These are phyloP conservation scores for Phytophthora uliginosa DNA, from an alignment of 352 stramenopile genomes.

Conservation along the genomic window DNA sequence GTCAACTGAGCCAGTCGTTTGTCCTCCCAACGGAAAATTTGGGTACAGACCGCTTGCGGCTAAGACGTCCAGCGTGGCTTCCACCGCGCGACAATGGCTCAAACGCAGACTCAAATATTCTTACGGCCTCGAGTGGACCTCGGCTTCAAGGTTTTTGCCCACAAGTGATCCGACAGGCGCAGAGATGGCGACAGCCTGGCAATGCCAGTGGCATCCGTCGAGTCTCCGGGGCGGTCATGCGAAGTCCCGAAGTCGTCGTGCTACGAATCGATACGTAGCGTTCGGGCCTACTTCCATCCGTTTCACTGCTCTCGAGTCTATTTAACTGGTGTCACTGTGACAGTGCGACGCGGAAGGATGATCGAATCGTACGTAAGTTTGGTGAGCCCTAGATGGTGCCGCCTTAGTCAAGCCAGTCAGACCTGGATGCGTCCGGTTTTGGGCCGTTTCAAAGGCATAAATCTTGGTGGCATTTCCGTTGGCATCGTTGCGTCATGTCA, in stretches of 20 bases:
- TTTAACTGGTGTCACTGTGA: too few species aligned
- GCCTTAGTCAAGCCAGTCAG: not conserved
- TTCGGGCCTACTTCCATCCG: not conserved
- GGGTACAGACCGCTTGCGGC: constrained; percentile 6
- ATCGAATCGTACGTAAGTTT: not conserved
- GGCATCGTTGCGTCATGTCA: not conserved
- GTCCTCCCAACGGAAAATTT: constrained; percentile 15
- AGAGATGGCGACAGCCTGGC: constrained; percentile 7
- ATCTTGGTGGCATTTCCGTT: not conserved
- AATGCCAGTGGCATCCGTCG: not conserved
- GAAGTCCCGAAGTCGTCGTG: not conserved
- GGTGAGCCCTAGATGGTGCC: not conserved
- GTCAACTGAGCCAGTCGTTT: constrained; percentile 6
- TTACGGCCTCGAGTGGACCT: not conserved
- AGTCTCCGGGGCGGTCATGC: not conserved
- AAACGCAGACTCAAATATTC: not conserved
- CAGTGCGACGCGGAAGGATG: too few species aligned
- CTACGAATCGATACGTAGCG: not conserved
- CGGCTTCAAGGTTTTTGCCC: not conserved
- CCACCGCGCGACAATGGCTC: not conserved
- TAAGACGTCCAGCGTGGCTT: constrained; percentile 5
- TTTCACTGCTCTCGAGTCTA: not conserved
- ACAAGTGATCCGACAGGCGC: constrained; percentile 10
- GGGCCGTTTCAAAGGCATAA: not conserved
- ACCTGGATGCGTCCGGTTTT: not conserved